Percentiles rank a stretch among this genome's conserved stretches.
Evolutionary conservation across 352 stramenopile species (phyloP).

Genomic region (Phytophthora colocasiae): DNA sequence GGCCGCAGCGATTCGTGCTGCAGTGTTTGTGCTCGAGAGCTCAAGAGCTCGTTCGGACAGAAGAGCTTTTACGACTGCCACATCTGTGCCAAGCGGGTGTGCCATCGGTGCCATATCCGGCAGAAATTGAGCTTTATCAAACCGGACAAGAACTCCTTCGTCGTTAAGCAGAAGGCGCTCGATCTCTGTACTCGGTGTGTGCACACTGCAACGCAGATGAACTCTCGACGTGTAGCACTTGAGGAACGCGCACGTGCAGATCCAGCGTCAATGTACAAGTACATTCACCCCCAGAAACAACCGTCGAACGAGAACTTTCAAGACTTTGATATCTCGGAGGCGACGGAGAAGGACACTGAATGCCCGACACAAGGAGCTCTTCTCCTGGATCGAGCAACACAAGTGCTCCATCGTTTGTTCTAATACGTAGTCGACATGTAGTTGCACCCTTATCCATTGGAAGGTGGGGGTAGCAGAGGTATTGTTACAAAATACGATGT

Average conservation of each 20-base stretch:
- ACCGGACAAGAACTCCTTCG: conserved; percentile 18
- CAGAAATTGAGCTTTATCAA: conserved; percentile 42
- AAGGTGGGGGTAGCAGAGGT: conserved; percentile 13
- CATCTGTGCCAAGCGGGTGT: conserved; percentile 37
- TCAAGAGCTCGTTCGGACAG: conserved; percentile 25
- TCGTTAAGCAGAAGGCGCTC: conserved; percentile 32
- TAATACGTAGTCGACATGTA: conserved; percentile 5
- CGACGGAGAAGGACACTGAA: conserved; percentile 7
- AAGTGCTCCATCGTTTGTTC: conserved; percentile 26
- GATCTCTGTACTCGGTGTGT: conserved; percentile 43
- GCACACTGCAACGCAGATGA: conserved; percentile 38
- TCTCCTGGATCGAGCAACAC: conserved; percentile 24
- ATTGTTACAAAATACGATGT: neutral
- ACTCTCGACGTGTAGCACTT: conserved; percentile 35
- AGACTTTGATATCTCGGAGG: conserved; percentile 25
- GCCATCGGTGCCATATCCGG: conserved; percentile 36
- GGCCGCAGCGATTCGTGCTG: conserved; percentile 20
- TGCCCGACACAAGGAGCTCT: conserved; percentile 1
- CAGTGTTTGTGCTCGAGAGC: conserved; percentile 30
- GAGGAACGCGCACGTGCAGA: conserved; percentile 34
- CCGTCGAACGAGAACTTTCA: conserved; percentile 7
- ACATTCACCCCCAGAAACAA: conserved; percentile 15
- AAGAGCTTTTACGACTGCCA: conserved; percentile 32
- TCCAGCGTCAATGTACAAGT: conserved; percentile 36
- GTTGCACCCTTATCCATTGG: conserved; percentile 15